phyloP scores from a whole-genome alignment of 1,284 basidiomycete genomes.

The Boletus mariae region DNA sequence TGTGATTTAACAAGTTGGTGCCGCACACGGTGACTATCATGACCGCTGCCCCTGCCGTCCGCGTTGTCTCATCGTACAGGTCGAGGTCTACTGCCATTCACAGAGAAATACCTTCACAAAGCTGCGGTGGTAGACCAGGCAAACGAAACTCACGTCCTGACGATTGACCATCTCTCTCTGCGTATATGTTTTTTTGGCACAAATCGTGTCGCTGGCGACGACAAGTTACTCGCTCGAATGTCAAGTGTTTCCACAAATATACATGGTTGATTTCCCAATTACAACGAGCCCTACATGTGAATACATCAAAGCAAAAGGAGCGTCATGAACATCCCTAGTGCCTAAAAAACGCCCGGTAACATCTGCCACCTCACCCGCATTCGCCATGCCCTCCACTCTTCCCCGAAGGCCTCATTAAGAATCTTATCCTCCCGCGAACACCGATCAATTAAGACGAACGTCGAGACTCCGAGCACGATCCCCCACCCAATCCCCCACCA shows the following conservation, averaged over 20 bases:
- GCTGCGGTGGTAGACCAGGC: too few species aligned
- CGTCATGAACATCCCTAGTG: background rate
- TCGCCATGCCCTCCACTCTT: slow-evolving; percentile 22
- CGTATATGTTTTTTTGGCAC: background rate
- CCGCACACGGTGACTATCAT: too few species aligned
- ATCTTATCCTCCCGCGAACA: slow-evolving; percentile 16
- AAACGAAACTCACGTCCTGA: too few species aligned
- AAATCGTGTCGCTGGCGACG: too few species aligned
- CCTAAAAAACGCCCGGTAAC: slow-evolving; percentile 21
- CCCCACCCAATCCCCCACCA: slow-evolving; percentile 13
- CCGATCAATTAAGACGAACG: slow-evolving; percentile 5
- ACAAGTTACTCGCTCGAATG: too few species aligned
- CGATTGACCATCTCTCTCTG: background rate
- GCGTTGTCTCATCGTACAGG: too few species aligned
- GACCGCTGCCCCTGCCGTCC: too few species aligned
- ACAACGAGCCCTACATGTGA: background rate
- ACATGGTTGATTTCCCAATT: background rate
- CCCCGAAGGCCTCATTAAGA: slow-evolving; percentile 12
- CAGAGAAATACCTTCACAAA: too few species aligned
- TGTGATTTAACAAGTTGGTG: too few species aligned
- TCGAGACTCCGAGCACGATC: background rate
- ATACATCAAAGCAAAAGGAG: background rate
- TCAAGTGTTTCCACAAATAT: background rate
- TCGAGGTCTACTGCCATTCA: too few species aligned
- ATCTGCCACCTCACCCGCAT: slow-evolving; percentile 14